A percentile compares a stretch with the other conserved stretches of the same genome.
Evolutionary conservation across 441 rosid species (phyloP).

Genomic region (Daphne laureola): DNA sequence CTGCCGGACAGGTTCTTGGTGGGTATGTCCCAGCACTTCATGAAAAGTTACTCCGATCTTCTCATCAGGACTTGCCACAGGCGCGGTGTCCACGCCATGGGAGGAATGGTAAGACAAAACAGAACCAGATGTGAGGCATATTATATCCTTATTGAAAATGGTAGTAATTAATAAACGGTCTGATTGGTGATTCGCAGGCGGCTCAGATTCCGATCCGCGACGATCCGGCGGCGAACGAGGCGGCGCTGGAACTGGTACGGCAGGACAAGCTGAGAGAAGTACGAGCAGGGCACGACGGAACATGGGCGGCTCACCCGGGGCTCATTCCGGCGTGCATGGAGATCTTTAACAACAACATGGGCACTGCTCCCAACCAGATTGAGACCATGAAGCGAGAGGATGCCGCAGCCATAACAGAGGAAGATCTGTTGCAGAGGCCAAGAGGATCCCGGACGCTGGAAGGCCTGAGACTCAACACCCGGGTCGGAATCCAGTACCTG

Average conservation of each 20-base stretch:
- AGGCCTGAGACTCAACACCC: slow-evolving; percentile 79
- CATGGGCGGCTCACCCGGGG: slow-evolving; percentile 99
- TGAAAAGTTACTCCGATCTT: slow-evolving; percentile 88
- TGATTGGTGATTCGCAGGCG: slow-evolving; percentile 37
- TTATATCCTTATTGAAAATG: neutral
- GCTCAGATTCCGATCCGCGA: slow-evolving; percentile 91
- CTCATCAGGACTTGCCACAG: slow-evolving; percentile 79
- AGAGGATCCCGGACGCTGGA: slow-evolving; percentile 72
- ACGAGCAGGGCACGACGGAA: slow-evolving; percentile 88
- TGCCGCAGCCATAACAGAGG: slow-evolving; percentile 51
- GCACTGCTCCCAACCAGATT: slow-evolving; percentile 56
- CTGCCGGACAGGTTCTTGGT: slow-evolving; percentile 77
- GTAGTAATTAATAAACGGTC: neutral
- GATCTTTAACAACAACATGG: slow-evolving; percentile 62
- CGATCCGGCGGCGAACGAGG: slow-evolving; percentile 69
- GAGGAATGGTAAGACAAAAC: slow-evolving; percentile 80
- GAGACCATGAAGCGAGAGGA: slow-evolving; percentile 53
- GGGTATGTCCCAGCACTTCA: slow-evolving; percentile 88
- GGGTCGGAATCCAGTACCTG: slow-evolving; percentile 82
- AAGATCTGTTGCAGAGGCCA: slow-evolving; percentile 73
- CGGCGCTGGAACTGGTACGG: slow-evolving; percentile 68
- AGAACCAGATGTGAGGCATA: neutral
- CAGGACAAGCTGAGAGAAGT: slow-evolving; percentile 86
- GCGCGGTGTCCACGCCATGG: slow-evolving; percentile 94
- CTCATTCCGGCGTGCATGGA: slow-evolving; percentile 68